Conservation (phyloP, 2,329 filamentous ascomycete genomes). For the Verticillium longisporum region DNA sequence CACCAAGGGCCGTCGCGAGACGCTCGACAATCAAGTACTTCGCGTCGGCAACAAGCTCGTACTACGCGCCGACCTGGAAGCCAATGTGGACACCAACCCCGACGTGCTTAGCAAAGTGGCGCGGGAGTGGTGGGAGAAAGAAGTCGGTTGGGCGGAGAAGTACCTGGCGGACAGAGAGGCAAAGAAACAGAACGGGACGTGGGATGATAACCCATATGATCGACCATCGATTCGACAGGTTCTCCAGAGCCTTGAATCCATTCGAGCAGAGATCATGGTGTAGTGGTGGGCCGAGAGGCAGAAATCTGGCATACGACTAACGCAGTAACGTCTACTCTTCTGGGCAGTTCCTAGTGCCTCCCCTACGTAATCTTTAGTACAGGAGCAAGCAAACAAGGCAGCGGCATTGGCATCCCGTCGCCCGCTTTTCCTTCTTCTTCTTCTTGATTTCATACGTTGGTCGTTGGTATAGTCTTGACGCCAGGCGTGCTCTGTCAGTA, state of each 20-base stretch:
- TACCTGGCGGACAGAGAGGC: slow-evolving; percentile 36
- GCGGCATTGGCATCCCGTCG: background rate
- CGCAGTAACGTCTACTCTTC: background rate
- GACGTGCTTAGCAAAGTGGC: slow-evolving; percentile 29
- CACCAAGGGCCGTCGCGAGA: slow-evolving; percentile 38
- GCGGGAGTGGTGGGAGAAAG: slow-evolving; percentile 39
- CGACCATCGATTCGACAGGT: slow-evolving; percentile 41
- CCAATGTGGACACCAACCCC: slow-evolving; percentile 22
- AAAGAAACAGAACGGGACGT: slow-evolving; percentile 29
- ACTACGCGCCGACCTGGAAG: slow-evolving; percentile 25
- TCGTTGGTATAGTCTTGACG: background rate
- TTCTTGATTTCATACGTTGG: background rate
- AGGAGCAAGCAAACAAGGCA: background rate
- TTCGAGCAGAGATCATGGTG: background rate
- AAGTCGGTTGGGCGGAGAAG: slow-evolving; percentile 38
- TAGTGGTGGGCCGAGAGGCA: background rate
- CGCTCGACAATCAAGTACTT: slow-evolving; percentile 36
- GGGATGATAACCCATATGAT: slow-evolving; percentile 44
- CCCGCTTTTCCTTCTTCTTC: background rate
- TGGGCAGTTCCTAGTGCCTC: background rate
- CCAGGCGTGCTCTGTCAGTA: too few species aligned
- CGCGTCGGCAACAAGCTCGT: slow-evolving; percentile 39
- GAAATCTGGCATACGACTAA: background rate
- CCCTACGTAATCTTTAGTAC: background rate
- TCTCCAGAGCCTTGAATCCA: slow-evolving; percentile 17